Evolutionary conservation across 75 land plant species (phyloP).

Genomic region (Sequoiadendron giganteum): DNA sequence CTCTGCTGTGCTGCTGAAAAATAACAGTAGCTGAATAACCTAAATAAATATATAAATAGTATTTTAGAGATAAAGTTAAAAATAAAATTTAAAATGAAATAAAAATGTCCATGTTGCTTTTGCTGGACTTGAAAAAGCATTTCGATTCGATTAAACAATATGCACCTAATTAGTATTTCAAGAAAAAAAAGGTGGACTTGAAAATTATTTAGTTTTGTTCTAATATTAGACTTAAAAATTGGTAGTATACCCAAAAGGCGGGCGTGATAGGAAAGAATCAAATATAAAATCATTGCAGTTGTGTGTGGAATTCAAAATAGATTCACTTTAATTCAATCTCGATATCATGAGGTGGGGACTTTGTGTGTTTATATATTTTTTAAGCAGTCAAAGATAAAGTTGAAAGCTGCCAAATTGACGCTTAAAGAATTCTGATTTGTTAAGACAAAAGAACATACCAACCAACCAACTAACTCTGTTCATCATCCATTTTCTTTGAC

Average conservation of each 20-base stretch:
- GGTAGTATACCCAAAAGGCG: not conserved
- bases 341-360: not conserved
- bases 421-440: not conserved
- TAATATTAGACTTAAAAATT: conserved; percentile 2
- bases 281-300: conserved; percentile 1
- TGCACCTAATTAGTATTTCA: not conserved
- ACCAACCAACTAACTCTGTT: not conserved
- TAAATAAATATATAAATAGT: not conserved
- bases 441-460: not conserved
- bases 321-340: not conserved
- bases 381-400: not conserved
- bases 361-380: not conserved
- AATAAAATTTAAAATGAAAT: not conserved
- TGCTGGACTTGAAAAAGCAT: conserved; percentile 4
- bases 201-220: not conserved
- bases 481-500: not conserved
- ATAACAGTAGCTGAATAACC: not conserved
- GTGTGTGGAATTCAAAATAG: conserved; percentile 11
- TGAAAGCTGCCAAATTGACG: not conserved
- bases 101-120: not conserved
- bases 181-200: not conserved
- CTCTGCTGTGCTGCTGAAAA: not conserved
- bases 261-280: conserved; percentile 1
- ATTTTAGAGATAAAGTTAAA: not conserved
- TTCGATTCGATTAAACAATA: not conserved